A percentile compares a stretch with the other conserved stretches of the same genome.
These are phyloP conservation scores for Taphrina flavorubra DNA, from an alignment of 1,139 yeast genomes.

Conservation along the genomic window DNA sequence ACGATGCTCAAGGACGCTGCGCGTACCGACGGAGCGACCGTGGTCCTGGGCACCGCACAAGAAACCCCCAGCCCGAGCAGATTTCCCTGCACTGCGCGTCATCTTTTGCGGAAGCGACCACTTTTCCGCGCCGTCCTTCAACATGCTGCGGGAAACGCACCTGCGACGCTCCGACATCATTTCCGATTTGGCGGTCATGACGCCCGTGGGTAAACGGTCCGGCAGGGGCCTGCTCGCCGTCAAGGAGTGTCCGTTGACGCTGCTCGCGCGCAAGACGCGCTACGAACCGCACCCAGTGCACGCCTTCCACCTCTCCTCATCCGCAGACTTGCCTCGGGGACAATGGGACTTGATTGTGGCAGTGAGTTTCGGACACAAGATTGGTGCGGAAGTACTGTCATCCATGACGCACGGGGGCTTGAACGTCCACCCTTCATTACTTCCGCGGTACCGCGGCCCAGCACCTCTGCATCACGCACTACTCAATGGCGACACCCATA, in stretches of 20 bases:
- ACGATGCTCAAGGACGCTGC: conserved; percentile 7
- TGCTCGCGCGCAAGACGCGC: conserved; percentile 11
- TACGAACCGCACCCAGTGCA: conserved; percentile 2
- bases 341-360: conserved; percentile 74
- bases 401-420: conserved; percentile 68
- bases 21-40: conserved; percentile 28
- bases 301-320: conserved; percentile 1
- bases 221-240: conserved; percentile 65
- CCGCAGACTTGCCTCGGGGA: conserved; percentile 28
- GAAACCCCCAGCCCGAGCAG: conserved; percentile 15
- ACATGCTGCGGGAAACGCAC: conserved; percentile 55
- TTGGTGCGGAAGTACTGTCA: conserved; percentile 66
- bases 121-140: conserved; percentile 69
- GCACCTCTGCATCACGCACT: conserved; percentile 87
- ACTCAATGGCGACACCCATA: conserved; percentile 62
- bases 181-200: conserved; percentile 64
- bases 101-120: conserved; percentile 84
- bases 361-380: conserved; percentile 83
- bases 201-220: conserved; percentile 70
- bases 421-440: conserved; percentile 89
- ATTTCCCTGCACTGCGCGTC: conserved; percentile 51
- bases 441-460: conserved; percentile 86
- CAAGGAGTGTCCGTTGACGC: conserved; percentile 28
- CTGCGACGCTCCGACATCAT: conserved; percentile 51
- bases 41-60: conserved; percentile 40